Evolutionary conservation across 305 asterid species (phyloP).

Genomic region (Coffea humblotiana): DNA sequence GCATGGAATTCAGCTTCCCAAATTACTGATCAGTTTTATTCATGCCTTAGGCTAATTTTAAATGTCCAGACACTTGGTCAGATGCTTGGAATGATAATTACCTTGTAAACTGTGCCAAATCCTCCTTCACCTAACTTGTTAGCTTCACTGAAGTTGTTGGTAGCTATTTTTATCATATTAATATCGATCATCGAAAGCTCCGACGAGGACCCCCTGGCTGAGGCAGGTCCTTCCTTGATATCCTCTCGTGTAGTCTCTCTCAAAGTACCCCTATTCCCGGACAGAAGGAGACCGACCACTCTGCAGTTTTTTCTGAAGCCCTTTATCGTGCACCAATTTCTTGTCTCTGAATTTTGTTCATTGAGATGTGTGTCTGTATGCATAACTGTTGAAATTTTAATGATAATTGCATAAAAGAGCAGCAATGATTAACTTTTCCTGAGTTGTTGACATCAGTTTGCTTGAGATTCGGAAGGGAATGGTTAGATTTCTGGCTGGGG

Average conservation of each 20-base stretch:
- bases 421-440: background rate
- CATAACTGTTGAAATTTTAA: background rate
- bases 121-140: constrained; percentile 39
- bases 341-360: background rate
- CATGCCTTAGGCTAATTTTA: background rate
- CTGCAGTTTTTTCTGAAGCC: constrained; percentile 8
- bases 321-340: constrained; percentile 2
- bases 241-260: constrained; percentile 12
- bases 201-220: constrained; percentile 3
- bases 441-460: background rate
- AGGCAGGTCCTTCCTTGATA: constrained; percentile 5
- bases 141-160: constrained; percentile 25
- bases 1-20: background rate
- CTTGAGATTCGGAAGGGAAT: background rate
- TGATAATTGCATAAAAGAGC: background rate
- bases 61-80: background rate
- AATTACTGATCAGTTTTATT: background rate
- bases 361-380: background rate
- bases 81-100: constrained; percentile 2
- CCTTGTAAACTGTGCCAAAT: constrained; percentile 35
- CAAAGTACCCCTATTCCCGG: background rate
- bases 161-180: constrained; percentile 15
- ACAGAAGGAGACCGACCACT: background rate
- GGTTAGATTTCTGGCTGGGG: background rate
- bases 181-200: constrained; percentile 29